A percentile compares a stretch with the other conserved stretches of the same genome.
These are phyloP conservation scores for Lactarius pseudohatsudake DNA, from an alignment of 768 basidiomycete genomes.

Conservation along the genomic window DNA sequence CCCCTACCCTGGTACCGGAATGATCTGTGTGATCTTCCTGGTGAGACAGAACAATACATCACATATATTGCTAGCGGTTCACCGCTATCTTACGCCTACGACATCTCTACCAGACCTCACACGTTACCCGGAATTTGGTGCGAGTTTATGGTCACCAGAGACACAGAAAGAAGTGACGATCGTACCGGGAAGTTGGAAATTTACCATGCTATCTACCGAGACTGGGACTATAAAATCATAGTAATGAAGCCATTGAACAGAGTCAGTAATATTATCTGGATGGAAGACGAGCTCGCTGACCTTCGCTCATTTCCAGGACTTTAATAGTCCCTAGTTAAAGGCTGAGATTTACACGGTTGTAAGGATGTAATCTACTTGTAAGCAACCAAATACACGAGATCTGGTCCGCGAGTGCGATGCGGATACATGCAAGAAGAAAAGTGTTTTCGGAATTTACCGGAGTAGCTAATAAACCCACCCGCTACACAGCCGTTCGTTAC, in stretches of 20 bases:
- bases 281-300: too few relatives aligned
- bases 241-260: slow-evolving; percentile 9
- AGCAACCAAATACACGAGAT: too few relatives aligned
- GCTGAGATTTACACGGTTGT: too few relatives aligned
- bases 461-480: too few relatives aligned
- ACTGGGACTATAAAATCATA: background rate
- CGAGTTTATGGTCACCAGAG: slow-evolving; percentile 4
- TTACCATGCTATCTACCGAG: background rate
- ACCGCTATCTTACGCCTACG: background rate
- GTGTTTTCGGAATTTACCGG: too few relatives aligned
- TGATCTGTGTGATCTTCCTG: background rate
- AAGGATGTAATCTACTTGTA: too few relatives aligned
- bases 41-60: background rate
- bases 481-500: too few relatives aligned
- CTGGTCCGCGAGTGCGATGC: too few relatives aligned
- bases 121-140: slow-evolving; percentile 6
- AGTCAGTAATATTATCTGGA: background rate
- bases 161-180: background rate
- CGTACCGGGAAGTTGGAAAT: background rate
- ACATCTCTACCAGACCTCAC: background rate
- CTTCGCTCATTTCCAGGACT: too few relatives aligned
- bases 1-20: background rate
- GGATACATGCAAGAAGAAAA: too few relatives aligned
- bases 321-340: too few relatives aligned
- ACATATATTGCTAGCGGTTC: background rate